Evolutionary conservation across 164 flowering plant species (phyloP), one percentile per base, ranked within the genome.

Genomic region (Stephania japonica): DNA sequence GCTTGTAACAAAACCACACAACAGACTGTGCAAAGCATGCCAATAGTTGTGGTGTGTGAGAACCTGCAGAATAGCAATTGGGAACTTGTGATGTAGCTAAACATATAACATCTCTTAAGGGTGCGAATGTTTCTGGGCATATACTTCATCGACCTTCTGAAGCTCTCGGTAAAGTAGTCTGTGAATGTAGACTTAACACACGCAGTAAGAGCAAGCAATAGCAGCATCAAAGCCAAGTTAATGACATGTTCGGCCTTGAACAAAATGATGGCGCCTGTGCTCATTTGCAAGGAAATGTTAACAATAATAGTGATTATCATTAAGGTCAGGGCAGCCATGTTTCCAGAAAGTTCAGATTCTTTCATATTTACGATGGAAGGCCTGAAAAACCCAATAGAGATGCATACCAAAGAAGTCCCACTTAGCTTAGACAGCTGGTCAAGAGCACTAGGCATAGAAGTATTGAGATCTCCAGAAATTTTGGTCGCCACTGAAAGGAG

Each of bases 261-360:
- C 12, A 44, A 42, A 25, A 69, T 43, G 50, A 69, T 69, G 3
- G 44, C 26, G 11, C 71, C 59, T 6, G 59, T 69, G 26, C 14
- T 8, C 10, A 69, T 69, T 42, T 69, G 71, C 7, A 69, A 43
- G 27, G 12, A 69, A 6, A 69, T 42, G 24, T 69, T 69, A n/a
- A 23, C 26, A 69, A 43, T 69, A 47, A 69, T 32, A 21, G 71
- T 18, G 12, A 69, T 8, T 7, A 69, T 56, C 43, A 42, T 19
- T 27, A 69, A 7, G 25, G 53, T 43, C 27, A 69, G 44, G 26
- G 71, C 19, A 12, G 56, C 71, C 25, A 43, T 6, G 12, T 69
- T 69, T 42, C 56, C 71, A 1, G 25, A 69, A 23, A n/a, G 27
- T 1, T 42, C 71, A 1, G 53, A 69, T 5, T n/a, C 56, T 16